Evolutionary conservation across 768 basidiomycete genomes (phyloP).

Genomic region (Trametes villosa): DNA sequence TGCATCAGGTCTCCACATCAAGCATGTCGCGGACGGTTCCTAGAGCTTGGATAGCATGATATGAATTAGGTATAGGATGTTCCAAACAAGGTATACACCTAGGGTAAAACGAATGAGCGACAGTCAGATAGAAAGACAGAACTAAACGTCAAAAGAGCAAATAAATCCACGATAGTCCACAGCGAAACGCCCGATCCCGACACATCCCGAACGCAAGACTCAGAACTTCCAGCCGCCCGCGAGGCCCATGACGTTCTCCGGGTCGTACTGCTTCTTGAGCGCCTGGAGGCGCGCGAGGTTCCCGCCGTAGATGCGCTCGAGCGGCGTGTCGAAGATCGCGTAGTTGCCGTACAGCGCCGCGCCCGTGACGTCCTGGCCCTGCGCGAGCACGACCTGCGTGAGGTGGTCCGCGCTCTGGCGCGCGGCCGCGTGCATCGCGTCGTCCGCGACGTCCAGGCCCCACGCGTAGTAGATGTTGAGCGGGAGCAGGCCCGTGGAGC

Average conservation of each 20-base stretch:
- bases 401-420: slow-evolving; percentile 45
- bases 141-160: neutral
- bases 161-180: neutral
- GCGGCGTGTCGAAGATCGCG: slow-evolving; percentile 54
- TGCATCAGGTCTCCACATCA: too few species aligned
- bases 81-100: too few species aligned
- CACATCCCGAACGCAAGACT: slow-evolving; percentile 3
- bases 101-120: too few species aligned
- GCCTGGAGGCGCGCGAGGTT: slow-evolving; percentile 46
- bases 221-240: slow-evolving; percentile 64
- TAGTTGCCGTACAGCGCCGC: slow-evolving; percentile 63
- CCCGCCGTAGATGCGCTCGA: slow-evolving; percentile 53
- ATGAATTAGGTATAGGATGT: too few species aligned
- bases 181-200: neutral
- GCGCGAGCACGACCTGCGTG: slow-evolving; percentile 40
- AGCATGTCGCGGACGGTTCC: too few species aligned
- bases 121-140: neutral
- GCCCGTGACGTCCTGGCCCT: slow-evolving; percentile 45
- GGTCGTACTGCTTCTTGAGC: slow-evolving; percentile 55
- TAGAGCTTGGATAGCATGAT: too few species aligned
- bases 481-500: slow-evolving; percentile 44
- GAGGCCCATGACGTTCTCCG: slow-evolving; percentile 62
- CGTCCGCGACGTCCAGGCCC: slow-evolving; percentile 43
- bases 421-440: slow-evolving; percentile 44
- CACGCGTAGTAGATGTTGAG: slow-evolving; percentile 52